A percentile compares a stretch with the other conserved stretches of the same genome.
These are phyloP conservation scores for Erythrophleum fordii DNA, from an alignment of 306 rosid genomes.

Conservation along the genomic window DNA sequence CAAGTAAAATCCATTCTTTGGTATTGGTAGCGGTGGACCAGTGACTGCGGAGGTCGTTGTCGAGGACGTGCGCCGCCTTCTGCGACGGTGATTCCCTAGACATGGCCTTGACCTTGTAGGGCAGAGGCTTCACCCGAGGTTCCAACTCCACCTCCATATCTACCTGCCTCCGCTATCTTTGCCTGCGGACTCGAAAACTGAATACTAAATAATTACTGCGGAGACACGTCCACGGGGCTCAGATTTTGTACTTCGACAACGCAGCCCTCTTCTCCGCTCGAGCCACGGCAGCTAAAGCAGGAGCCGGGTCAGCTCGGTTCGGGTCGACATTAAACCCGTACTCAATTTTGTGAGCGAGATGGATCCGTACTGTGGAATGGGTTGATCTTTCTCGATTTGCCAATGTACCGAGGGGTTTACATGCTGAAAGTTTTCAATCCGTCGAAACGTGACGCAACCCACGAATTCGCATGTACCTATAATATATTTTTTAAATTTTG, in stretches of 20 bases:
- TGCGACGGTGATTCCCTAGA: conserved; percentile 89
- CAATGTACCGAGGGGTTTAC: too few relatives aligned
- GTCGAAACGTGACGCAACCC: too few relatives aligned
- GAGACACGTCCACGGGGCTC: too few relatives aligned
- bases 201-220: not conserved
- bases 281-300: not conserved
- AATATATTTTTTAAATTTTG: too few relatives aligned
- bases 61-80: conserved; percentile 81
- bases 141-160: conserved; percentile 81
- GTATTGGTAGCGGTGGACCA: conserved; percentile 99
- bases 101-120: conserved; percentile 80
- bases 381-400: too few relatives aligned
- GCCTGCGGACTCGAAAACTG: not conserved
- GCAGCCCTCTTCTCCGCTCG: not conserved
- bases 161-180: conserved; percentile 17
- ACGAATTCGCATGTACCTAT: too few relatives aligned
- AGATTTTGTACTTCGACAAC: not conserved
- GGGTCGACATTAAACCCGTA: too few relatives aligned
- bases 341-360: too few relatives aligned
- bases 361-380: too few relatives aligned
- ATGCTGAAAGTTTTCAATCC: too few relatives aligned
- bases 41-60: conserved; percentile 89
- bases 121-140: conserved; percentile 72
- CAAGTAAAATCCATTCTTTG: conserved; percentile 93
- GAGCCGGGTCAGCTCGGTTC: not conserved